Evolutionary conservation across 305 asterid genomes (phyloP), one percentile per base, ranked within the genome.

Genomic region (Fraxinus velutina): DNA sequence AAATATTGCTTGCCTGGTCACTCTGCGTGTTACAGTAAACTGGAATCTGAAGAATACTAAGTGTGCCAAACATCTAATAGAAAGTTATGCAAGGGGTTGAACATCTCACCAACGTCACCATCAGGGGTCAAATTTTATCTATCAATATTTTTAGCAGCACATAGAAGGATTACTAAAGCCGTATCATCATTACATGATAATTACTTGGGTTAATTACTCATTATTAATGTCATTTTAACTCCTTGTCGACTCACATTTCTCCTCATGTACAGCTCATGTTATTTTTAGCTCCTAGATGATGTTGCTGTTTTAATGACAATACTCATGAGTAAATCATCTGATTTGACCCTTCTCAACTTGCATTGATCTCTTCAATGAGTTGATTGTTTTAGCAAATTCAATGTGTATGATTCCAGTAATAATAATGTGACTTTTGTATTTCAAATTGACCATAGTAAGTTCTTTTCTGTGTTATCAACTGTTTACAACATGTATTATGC

Each of bases 321-420:
- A 24, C 33, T 24, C 73, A 21, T 24, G 15, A 64, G n/a, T 68
- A 55, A 68, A 68, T 12, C 17, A 36, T 52, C 12, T 76, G 37
- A 57, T 27, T 76, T 15, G 76, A 22, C 64, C 39, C 76, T 21
- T 5, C 76, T 66, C 57, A 64, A 33, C 74, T 78, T 22, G 76
- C 75, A 30, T 73, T 81, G 52, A 15, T 19, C 34, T 44, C 30
- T 50, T 76, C 42, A 42, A 77, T 64, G 34, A 9, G 15, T 77
- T 82, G 6, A 70, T 5, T 82, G 60, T 37, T 80, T 8, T 34
- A 75, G 52, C 71, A 76, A 34, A 62, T 80, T 36, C 42, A 47
- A n/a, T 29, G 57, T 4, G 21, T 22, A 39, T 47, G 57, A 62
- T 78, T 34, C 57, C 64, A n/a, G 19, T 47, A 33, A 34, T 17